Percentiles rank a stretch among this genome's conserved stretches.
These are phyloP conservation scores for Aureobasidium subglaciale DNA, from an alignment of 2,329 filamentous ascomycete species.

Conservation along the genomic window DNA sequence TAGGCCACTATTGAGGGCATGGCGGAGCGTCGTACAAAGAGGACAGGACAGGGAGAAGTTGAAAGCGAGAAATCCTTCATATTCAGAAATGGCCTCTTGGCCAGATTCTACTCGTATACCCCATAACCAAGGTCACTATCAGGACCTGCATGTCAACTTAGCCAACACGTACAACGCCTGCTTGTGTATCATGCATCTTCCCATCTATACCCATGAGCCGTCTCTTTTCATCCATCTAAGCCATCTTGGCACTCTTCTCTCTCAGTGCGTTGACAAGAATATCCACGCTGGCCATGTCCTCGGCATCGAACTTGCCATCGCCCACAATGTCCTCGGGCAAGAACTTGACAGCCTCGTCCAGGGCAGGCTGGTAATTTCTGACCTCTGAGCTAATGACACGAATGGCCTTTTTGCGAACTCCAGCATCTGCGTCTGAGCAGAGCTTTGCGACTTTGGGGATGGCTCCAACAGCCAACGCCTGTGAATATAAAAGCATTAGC, in stretches of 20 bases:
- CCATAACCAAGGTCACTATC: background rate
- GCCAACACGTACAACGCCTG: background rate
- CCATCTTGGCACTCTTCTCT: slow-evolving; percentile 17
- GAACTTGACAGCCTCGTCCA: slow-evolving; percentile 59
- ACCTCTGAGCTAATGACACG: slow-evolving; percentile 81
- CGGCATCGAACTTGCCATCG: slow-evolving; percentile 60
- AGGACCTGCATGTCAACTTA: background rate
- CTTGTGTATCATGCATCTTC: background rate
- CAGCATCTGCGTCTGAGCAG: slow-evolving; percentile 52
- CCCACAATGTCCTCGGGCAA: slow-evolving; percentile 55
- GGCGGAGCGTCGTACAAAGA: too few relatives aligned
- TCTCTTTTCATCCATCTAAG: background rate
- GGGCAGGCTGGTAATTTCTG: slow-evolving; percentile 78
- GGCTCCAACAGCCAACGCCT: slow-evolving; percentile 55
- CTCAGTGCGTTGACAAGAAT: slow-evolving; percentile 28
- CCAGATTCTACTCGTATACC: background rate
- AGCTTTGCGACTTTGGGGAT: slow-evolving; percentile 63
- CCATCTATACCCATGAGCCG: background rate
- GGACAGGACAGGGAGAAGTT: too few relatives aligned
- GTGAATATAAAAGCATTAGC: background rate
- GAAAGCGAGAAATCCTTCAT: background rate
- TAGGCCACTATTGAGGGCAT: too few relatives aligned
- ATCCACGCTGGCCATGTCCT: slow-evolving; percentile 82
- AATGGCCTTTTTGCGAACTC: slow-evolving; percentile 76
- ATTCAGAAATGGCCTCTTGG: background rate